Percentiles rank a stretch among this genome's conserved stretches.
Conservation (phyloP, 2,329 filamentous ascomycete species). For the Monosporascus sp. region DNA sequence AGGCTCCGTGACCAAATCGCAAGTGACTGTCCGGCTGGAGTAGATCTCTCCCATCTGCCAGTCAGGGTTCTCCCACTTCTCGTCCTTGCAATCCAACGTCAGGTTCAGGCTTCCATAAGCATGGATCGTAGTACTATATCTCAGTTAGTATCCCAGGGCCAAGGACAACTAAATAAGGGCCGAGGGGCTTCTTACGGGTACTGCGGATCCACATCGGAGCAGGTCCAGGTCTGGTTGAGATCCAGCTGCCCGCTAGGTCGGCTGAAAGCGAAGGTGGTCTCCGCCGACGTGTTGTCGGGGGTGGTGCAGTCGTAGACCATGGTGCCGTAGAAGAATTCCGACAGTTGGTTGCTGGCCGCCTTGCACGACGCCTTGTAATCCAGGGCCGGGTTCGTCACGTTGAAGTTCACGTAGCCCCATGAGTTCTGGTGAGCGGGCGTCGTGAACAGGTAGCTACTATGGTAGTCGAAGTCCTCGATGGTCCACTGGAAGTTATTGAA, state of each 20-base stretch:
- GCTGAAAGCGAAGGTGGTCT: constrained; percentile 39
- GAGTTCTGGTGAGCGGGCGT: constrained; percentile 49
- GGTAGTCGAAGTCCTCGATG: constrained; percentile 41
- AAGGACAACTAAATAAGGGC: not conserved
- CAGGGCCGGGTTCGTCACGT: constrained; percentile 42
- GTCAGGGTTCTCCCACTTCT: constrained; percentile 31
- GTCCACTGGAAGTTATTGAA: constrained; percentile 35
- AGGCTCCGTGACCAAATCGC: constrained; percentile 23
- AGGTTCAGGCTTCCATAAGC: constrained; percentile 29
- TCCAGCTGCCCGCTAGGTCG: constrained; percentile 30
- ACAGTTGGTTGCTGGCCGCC: constrained; percentile 36
- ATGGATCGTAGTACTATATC: constrained; percentile 25
- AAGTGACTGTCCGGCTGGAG: constrained; percentile 29
- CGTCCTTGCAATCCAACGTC: constrained; percentile 30
- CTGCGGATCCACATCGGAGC: constrained; percentile 33
- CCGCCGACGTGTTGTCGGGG: constrained; percentile 24
- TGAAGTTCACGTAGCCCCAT: constrained; percentile 44
- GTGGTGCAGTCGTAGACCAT: constrained; percentile 38
- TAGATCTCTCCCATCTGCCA: constrained; percentile 37
- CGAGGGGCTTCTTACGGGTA: constrained; percentile 29
- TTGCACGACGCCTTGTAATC: constrained; percentile 33
- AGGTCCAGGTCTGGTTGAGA: constrained; percentile 47
- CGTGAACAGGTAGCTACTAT: constrained; percentile 43
- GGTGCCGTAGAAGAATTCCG: constrained; percentile 47
- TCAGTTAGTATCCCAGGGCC: constrained; percentile 4